Evolutionary conservation across 345 rosid genomes (phyloP), one percentile per base, ranked within the genome.

Genomic region (Aquilaria sinensis): DNA sequence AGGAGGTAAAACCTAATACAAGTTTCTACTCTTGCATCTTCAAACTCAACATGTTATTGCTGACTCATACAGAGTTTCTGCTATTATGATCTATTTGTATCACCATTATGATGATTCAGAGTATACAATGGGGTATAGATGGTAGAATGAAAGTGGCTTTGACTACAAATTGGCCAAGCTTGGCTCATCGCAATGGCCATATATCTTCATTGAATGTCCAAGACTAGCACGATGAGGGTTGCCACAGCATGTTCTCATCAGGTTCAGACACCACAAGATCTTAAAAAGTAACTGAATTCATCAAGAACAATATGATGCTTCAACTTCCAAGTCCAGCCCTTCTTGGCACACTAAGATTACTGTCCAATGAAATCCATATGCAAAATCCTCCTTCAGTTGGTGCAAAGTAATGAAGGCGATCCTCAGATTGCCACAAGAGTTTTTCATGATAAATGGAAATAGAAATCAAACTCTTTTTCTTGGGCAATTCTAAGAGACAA

Each of bases 171-270:
- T 30, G 63, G 49, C 23, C n/a, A 53, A 11, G 29, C 53, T 46
- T 12, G n/a, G n/a, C n/a, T n/a, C n/a, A n/a, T n/a, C n/a, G 37
- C 30, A 8, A 60, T 47, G 43, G 4, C 6, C n/a, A n/a, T n/a
- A 60, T 23, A 60, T 60, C 53, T 9, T 60, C 63, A 60, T 60
- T 47, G 6, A 47, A 47, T 13, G 53, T 37, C 29, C 63, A 60
- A 60, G 43, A 34, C 15, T 60, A 13, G 53, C 9, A 9, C 13
- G 45, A 23, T n/a, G 63, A 60, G 63, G 49, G 14, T 1, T 2
- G 2, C 30, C 47, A 47, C 45, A 3, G 2, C 10, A 15, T 8
- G 30, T 60, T 37, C 2, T 30, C 12, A 8, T 34, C 4, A 10
- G 16, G 10, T 57, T 41, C 31, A 57, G 33, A 41, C 6, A 41